Conservation (phyloP, 345 rosid genomes). For the Hibiscus trionum region DNA sequence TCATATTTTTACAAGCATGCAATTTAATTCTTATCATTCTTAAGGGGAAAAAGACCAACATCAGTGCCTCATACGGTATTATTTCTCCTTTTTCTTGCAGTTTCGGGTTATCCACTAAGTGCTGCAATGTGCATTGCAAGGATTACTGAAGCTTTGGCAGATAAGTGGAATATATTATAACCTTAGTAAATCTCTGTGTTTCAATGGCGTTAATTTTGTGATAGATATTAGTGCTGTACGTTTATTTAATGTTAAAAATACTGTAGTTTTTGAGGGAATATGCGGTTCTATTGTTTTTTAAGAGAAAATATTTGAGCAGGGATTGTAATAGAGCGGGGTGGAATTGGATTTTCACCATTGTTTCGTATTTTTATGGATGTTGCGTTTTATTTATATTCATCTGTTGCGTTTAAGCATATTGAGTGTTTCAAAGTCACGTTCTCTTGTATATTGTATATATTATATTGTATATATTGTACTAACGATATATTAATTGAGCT, state of each 20-base stretch:
- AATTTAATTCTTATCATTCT: background rate
- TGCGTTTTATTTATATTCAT: too few relatives aligned
- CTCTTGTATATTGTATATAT: too few relatives aligned
- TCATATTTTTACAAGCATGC: background rate
- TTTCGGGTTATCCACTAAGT: slow-evolving; percentile 80
- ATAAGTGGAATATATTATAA: slow-evolving; percentile 40
- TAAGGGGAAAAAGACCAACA: background rate
- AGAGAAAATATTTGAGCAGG: too few relatives aligned
- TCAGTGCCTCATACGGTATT: background rate
- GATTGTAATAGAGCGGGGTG: too few relatives aligned
- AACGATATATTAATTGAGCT: too few relatives aligned
- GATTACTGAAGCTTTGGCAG: slow-evolving; percentile 58
- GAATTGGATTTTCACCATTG: too few relatives aligned
- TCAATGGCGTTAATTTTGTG: background rate
- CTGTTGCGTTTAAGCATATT: too few relatives aligned
- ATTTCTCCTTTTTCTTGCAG: slow-evolving; percentile 29
- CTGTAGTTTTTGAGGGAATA: background rate
- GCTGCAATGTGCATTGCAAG: slow-evolving; percentile 81
- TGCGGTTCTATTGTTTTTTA: background rate
- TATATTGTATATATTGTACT: too few relatives aligned
- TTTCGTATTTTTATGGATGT: too few relatives aligned
- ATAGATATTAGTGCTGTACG: background rate
- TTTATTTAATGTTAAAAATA: background rate
- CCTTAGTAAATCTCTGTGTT: background rate
- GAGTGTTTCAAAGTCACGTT: too few relatives aligned